A percentile compares a stretch with the other conserved stretches of the same genome.
Conservation (phyloP, 2,329 filamentous ascomycete species). For the Penicillium sp. region DNA sequence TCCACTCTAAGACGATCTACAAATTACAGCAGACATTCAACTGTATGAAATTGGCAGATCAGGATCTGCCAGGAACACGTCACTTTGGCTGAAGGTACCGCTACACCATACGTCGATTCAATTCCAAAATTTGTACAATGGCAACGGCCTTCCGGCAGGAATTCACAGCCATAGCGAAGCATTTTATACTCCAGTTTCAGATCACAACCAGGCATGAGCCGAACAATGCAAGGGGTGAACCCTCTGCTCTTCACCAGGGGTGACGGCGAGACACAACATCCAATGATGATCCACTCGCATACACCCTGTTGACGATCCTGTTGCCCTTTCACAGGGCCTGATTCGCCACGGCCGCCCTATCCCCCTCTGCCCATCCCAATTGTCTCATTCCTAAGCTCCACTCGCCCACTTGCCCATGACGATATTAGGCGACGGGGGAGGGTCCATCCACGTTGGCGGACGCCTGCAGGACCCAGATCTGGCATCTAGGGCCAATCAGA, state of each 20-base stretch:
- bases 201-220: slow-evolving; percentile 22
- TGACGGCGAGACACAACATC: slow-evolving; percentile 29
- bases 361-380: slow-evolving; percentile 29
- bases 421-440: slow-evolving; percentile 29
- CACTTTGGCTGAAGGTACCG: neutral
- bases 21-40: neutral
- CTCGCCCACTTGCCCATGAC: slow-evolving; percentile 28
- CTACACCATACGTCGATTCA: neutral
- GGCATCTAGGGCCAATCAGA: slow-evolving; percentile 32
- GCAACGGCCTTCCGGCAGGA: neutral
- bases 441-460: slow-evolving; percentile 39
- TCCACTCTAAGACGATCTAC: neutral
- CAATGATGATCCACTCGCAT: slow-evolving; percentile 29
- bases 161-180: slow-evolving; percentile 18
- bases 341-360: slow-evolving; percentile 26
- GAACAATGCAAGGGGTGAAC: slow-evolving; percentile 27
- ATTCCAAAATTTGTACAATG: slow-evolving; percentile 1
- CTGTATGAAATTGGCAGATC: neutral
- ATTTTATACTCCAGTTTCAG: slow-evolving; percentile 30
- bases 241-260: slow-evolving; percentile 20
- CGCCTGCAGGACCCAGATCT: slow-evolving; percentile 29
- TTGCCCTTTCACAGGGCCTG: slow-evolving; percentile 31
- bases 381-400: slow-evolving; percentile 38
- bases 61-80: neutral
- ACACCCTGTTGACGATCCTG: slow-evolving; percentile 30